These are phyloP conservation scores for Kernera saxatilis DNA, from an alignment of 345 rosid genomes.

Conservation along the genomic window DNA sequence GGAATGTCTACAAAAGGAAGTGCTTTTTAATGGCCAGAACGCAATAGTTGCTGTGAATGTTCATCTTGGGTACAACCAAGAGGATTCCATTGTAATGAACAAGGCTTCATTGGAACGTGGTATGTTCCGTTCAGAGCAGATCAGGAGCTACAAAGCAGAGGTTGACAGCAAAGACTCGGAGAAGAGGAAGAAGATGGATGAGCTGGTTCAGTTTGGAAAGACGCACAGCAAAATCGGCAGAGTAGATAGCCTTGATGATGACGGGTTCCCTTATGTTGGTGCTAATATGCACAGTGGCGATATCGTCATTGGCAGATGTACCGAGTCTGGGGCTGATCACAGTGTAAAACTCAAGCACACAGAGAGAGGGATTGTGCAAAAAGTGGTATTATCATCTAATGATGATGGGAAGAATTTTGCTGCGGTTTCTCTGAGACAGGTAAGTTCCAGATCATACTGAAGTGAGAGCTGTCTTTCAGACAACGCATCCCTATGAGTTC, in stretches of 20 bases:
- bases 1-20: conserved; percentile 62
- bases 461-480: neutral
- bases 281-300: conserved; percentile 82
- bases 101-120: conserved; percentile 87
- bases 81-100: conserved; percentile 91
- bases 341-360: conserved; percentile 86
- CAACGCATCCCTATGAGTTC: neutral
- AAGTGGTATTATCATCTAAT: conserved; percentile 79
- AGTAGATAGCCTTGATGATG: conserved; percentile 87
- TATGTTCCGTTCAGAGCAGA: conserved; percentile 83
- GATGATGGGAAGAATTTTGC: conserved; percentile 94
- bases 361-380: conserved; percentile 87
- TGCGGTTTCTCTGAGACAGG: conserved; percentile 86
- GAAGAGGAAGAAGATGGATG: conserved; percentile 56
- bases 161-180: conserved; percentile 72
- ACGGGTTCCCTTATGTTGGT: conserved; percentile 81
- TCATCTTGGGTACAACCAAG: conserved; percentile 91
- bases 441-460: conserved; percentile 23
- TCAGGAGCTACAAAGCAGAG: conserved; percentile 87
- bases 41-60: conserved; percentile 93
- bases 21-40: conserved; percentile 81
- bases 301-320: conserved; percentile 76
- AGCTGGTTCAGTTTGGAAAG: conserved; percentile 60
- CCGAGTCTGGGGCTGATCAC: conserved; percentile 77
- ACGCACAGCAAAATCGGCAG: conserved; percentile 63